A percentile compares a stretch with the other conserved stretches of the same genome.
Conservation (phyloP, 2,329 filamentous ascomycete species). For the Microdochium nivale region DNA sequence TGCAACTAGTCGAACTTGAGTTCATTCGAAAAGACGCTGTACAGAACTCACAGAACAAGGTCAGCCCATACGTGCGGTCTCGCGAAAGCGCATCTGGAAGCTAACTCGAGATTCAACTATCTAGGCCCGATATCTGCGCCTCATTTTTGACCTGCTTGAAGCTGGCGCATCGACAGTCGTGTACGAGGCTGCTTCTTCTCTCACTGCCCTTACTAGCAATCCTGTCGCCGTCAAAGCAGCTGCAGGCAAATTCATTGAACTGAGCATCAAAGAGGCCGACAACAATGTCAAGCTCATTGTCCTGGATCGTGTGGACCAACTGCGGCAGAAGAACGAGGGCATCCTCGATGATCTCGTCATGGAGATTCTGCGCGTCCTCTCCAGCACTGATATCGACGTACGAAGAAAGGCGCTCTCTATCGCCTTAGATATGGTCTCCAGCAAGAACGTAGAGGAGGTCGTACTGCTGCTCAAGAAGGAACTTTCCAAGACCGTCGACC, state of each 20-base stretch:
- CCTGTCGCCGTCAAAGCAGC: conserved; percentile 96
- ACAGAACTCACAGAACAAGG: conserved; percentile 90
- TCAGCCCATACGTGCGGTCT: conserved; percentile 19
- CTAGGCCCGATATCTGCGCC: conserved; percentile 77
- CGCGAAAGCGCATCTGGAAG: background rate
- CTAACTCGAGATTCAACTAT: background rate
- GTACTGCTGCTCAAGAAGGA: conserved; percentile 96
- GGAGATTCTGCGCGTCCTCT: conserved; percentile 92
- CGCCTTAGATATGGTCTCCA: conserved; percentile 94
- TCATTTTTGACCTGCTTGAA: conserved; percentile 95
- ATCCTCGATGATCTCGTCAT: conserved; percentile 90
- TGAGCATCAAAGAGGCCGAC: conserved; percentile 94
- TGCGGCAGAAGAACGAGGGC: conserved; percentile 81
- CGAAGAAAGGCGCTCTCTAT: conserved; percentile 84
- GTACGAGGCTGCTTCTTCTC: conserved; percentile 92
- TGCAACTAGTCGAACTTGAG: conserved; percentile 89
- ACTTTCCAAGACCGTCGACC: conserved; percentile 91
- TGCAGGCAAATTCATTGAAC: conserved; percentile 89
- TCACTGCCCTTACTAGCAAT: conserved; percentile 90
- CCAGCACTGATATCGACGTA: conserved; percentile 92
- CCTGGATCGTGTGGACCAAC: conserved; percentile 81
- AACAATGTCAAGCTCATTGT: conserved; percentile 99
- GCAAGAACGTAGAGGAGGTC: conserved; percentile 97
- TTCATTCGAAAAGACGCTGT: conserved; percentile 98
- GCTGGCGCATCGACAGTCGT: conserved; percentile 89